These are phyloP conservation scores for Saccharum hybrid DNA, from an alignment of 202 grass and related monocot species.

Conservation along the genomic window DNA sequence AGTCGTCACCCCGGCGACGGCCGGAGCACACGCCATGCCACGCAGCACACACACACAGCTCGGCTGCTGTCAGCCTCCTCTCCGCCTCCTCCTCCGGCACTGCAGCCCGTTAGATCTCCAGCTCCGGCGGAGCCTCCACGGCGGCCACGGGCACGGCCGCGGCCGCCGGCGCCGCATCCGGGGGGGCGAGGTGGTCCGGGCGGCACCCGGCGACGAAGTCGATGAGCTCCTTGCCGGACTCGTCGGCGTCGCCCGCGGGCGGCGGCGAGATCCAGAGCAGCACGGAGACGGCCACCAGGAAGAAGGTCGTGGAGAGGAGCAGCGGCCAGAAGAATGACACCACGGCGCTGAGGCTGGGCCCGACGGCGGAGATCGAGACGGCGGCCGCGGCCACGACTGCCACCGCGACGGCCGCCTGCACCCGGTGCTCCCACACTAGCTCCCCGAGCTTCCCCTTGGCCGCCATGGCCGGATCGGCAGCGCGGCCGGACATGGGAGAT, in stretches of 20 bases:
- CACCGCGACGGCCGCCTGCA: slow-evolving; percentile 55
- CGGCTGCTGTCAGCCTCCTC: background rate
- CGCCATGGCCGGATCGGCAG: slow-evolving; percentile 47
- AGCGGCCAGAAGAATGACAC: slow-evolving; percentile 86
- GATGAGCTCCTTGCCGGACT: slow-evolving; percentile 78
- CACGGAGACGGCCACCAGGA: slow-evolving; percentile 73
- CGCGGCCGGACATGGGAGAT: slow-evolving; percentile 25
- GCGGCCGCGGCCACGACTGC: slow-evolving; percentile 52
- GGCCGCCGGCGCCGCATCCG: background rate
- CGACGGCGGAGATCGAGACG: slow-evolving; percentile 61
- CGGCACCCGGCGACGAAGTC: slow-evolving; percentile 77
- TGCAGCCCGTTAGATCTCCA: slow-evolving; percentile 28
- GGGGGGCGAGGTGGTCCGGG: slow-evolving; percentile 40
- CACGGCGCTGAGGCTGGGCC: slow-evolving; percentile 60
- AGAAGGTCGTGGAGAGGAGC: slow-evolving; percentile 81
- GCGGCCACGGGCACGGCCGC: background rate
- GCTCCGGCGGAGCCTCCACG: slow-evolving; percentile 45
- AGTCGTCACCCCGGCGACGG: background rate
- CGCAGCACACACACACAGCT: background rate
- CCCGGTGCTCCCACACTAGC: slow-evolving; percentile 62
- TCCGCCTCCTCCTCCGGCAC: background rate
- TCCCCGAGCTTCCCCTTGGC: slow-evolving; percentile 58
- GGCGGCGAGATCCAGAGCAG: slow-evolving; percentile 84
- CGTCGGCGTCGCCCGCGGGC: slow-evolving; percentile 44
- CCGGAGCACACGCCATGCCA: background rate